Conservation (phyloP, 495 filamentous ascomycete genomes). For the Alectoria sarmentosa region DNA sequence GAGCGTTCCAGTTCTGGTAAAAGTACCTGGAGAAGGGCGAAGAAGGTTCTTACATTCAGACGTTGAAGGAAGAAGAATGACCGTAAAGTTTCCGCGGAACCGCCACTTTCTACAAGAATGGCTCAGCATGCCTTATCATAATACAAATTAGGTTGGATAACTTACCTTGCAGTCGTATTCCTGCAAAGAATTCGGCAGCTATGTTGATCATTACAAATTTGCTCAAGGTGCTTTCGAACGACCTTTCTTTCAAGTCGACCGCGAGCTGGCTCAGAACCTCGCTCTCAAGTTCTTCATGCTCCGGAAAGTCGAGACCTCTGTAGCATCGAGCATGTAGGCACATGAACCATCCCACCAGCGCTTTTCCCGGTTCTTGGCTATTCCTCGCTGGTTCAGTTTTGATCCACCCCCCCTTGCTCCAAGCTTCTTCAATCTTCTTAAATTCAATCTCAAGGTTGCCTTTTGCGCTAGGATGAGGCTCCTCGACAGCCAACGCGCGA, state of each 20-base stretch:
- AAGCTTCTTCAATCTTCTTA: slow-evolving; percentile 57
- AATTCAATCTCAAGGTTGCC: slow-evolving; percentile 77
- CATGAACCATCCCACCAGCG: slow-evolving; percentile 73
- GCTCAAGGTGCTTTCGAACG: slow-evolving; percentile 57
- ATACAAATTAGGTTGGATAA: slow-evolving; percentile 11
- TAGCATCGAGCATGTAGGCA: slow-evolving; percentile 82
- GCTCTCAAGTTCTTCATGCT: slow-evolving; percentile 77
- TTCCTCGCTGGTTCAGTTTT: slow-evolving; percentile 37
- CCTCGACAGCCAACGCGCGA: slow-evolving; percentile 62
- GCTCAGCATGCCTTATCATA: slow-evolving; percentile 5
- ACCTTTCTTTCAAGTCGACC: slow-evolving; percentile 62
- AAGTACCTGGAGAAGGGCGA: slow-evolving; percentile 67
- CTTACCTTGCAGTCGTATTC: slow-evolving; percentile 54
- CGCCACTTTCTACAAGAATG: slow-evolving; percentile 32
- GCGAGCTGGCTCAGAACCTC: slow-evolving; percentile 74
- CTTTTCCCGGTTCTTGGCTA: slow-evolving; percentile 42
- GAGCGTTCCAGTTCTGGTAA: slow-evolving; percentile 57
- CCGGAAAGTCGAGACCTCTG: slow-evolving; percentile 58
- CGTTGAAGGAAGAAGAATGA: slow-evolving; percentile 68
- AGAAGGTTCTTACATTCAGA: slow-evolving; percentile 76
- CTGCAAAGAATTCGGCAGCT: slow-evolving; percentile 67
- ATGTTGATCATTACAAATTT: slow-evolving; percentile 84
- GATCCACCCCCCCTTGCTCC: slow-evolving; percentile 53
- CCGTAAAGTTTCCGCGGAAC: slow-evolving; percentile 35
- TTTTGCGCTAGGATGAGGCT: slow-evolving; percentile 64